phyloP scores from a whole-genome alignment of 176 grass and related monocot species.

The Echinochloa phyllopogon region DNA sequence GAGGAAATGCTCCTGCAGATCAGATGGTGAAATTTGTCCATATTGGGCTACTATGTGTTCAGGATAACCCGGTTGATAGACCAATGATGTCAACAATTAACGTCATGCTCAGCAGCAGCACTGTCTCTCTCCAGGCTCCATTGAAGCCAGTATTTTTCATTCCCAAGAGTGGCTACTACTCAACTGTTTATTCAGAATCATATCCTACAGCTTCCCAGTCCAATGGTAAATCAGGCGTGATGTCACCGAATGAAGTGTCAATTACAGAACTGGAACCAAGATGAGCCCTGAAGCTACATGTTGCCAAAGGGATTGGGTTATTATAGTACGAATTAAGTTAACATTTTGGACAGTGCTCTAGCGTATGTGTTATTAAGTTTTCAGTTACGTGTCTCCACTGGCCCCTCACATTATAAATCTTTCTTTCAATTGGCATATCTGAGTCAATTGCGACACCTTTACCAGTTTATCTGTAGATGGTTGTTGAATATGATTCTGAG shows the following conservation, averaged over 20 bases:
- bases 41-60: conserved; percentile 69
- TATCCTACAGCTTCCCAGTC: conserved; percentile 10
- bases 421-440: no score
- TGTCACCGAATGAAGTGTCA: conserved; percentile 54
- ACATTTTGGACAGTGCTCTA: background rate
- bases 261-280: conserved; percentile 59
- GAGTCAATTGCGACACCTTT: no score
- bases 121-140: conserved; percentile 53
- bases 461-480: no score
- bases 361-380: background rate
- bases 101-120: conserved; percentile 65
- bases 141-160: conserved; percentile 54
- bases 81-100: conserved; percentile 61
- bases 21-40: conserved; percentile 54
- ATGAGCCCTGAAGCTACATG: conserved; percentile 28
- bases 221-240: background rate
- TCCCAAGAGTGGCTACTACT: conserved; percentile 27
- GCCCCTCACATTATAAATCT: no score
- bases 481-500: no score
- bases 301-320: background rate
- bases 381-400: background rate
- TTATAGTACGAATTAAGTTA: background rate
- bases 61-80: conserved; percentile 62
- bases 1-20: conserved; percentile 31
- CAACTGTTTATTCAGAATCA: background rate